Conservation (phyloP, 2,329 filamentous ascomycete genomes). For the Botryotinia globosa region DNA sequence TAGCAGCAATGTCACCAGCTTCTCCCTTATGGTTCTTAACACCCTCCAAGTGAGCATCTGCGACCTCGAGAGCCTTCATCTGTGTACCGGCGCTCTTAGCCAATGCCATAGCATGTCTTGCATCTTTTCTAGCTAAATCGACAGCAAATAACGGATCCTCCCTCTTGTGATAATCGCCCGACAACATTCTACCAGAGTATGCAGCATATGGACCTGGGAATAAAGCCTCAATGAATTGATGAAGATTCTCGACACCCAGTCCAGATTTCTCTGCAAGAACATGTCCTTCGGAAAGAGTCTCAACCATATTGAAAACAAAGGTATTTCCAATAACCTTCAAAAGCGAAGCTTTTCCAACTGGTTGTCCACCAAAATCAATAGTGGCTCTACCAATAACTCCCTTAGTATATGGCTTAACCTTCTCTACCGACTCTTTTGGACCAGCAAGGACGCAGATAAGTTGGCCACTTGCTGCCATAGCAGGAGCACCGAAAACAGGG, state of each 20-base stretch:
- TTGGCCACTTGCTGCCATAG: slow-evolving; percentile 66
- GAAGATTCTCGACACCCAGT: slow-evolving; percentile 66
- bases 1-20: slow-evolving; percentile 74
- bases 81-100: slow-evolving; percentile 60
- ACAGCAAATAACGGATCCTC: slow-evolving; percentile 80
- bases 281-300: slow-evolving; percentile 74
- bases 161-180: slow-evolving; percentile 72
- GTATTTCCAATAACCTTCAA: slow-evolving; percentile 82
- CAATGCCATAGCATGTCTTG: slow-evolving; percentile 67
- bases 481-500: slow-evolving; percentile 67
- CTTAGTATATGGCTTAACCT: slow-evolving; percentile 66
- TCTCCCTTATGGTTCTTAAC: slow-evolving; percentile 69
- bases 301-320: slow-evolving; percentile 72
- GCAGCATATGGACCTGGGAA: slow-evolving; percentile 73
- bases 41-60: slow-evolving; percentile 63
- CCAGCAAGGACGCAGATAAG: slow-evolving; percentile 74
- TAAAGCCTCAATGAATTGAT: slow-evolving; percentile 68
- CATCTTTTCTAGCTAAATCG: slow-evolving; percentile 80
- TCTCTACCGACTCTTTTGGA: slow-evolving; percentile 55
- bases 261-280: slow-evolving; percentile 78
- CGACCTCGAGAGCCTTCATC: slow-evolving; percentile 64
- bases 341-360: slow-evolving; percentile 64
- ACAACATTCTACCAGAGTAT: slow-evolving; percentile 72
- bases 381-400: slow-evolving; percentile 68
- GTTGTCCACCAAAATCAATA: slow-evolving; percentile 68